Evolutionary conservation across 257 asterid genomes (phyloP).

Genomic region (Gentiana macrophylla): DNA sequence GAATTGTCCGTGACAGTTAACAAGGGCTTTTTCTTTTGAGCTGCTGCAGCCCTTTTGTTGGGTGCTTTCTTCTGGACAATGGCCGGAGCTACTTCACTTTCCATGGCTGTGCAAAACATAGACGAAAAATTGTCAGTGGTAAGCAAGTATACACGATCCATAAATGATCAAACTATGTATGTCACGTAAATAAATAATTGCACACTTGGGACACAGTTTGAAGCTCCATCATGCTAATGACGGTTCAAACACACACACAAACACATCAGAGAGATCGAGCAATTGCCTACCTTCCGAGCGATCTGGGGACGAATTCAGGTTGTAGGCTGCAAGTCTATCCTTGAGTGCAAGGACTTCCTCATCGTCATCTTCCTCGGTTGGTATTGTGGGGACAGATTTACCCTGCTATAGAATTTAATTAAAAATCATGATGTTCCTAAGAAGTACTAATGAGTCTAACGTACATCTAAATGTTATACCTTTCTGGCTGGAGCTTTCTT

Average conservation of each 20-base stretch:
- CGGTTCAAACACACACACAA: background rate
- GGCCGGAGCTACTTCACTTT: constrained; percentile 17
- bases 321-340: constrained; percentile 76
- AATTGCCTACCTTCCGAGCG: constrained; percentile 41
- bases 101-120: constrained; percentile 29
- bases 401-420: constrained; percentile 7
- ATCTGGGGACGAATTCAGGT: constrained; percentile 80
- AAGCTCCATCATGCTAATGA: background rate
- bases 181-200: background rate
- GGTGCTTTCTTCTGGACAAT: constrained; percentile 40
- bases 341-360: constrained; percentile 58
- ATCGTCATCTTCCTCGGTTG: constrained; percentile 28
- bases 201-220: background rate
- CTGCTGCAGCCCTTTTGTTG: constrained; percentile 35
- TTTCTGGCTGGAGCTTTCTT: constrained; percentile 74
- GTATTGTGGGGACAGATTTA: constrained; percentile 14
- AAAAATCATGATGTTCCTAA: too few relatives aligned
- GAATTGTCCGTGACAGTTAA: constrained; percentile 29
- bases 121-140: too few relatives aligned
- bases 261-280: background rate
- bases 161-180: background rate
- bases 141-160: background rate
- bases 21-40: constrained; percentile 26
- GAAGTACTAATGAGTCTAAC: too few relatives aligned
- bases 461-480: constrained; percentile 19